Evolutionary conservation across 495 filamentous ascomycete genomes (phyloP).

Genomic region (Hyphodiscus hymeniophilus): DNA sequence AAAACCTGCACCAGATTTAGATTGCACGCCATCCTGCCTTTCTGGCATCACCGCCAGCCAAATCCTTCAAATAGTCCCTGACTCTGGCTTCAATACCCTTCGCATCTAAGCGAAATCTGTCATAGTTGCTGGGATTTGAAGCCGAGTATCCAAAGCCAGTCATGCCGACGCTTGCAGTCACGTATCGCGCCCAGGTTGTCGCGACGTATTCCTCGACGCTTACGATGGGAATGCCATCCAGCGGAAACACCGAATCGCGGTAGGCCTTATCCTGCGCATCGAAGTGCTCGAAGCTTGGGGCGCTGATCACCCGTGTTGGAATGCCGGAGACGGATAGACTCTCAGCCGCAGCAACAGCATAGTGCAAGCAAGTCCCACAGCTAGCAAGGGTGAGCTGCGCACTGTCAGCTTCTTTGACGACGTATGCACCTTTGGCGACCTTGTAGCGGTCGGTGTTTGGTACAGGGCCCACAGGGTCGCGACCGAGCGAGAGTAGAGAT

Average conservation of each 20-base stretch:
- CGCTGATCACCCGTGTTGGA: conserved; percentile 41
- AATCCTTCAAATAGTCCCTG: conserved; percentile 23
- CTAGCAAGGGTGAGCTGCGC: conserved; percentile 28
- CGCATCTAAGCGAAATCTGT: conserved; percentile 24
- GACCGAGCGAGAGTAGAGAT: conserved; percentile 25
- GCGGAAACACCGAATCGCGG: conserved; percentile 14
- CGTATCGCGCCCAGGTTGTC: conserved; percentile 22
- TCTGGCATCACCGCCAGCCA: conserved; percentile 25
- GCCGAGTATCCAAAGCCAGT: conserved; percentile 23
- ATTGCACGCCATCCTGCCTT: conserved; percentile 1
- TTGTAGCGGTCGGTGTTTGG: conserved; percentile 18
- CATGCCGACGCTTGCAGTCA: conserved; percentile 15
- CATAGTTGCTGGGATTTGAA: conserved; percentile 22
- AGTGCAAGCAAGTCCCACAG: conserved; percentile 26
- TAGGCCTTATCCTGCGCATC: conserved; percentile 19
- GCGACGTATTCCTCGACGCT: conserved; percentile 24
- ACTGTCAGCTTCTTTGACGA: conserved; percentile 24
- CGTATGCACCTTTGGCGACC: conserved; percentile 26
- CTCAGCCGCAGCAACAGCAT: conserved; percentile 23
- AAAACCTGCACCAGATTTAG: neutral
- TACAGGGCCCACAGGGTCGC: conserved; percentile 20
- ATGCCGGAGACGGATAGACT: conserved; percentile 28
- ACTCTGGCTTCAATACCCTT: conserved; percentile 30
- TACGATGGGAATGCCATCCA: conserved; percentile 19
- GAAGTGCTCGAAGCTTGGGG: conserved; percentile 39